A percentile compares a stretch with the other conserved stretches of the same genome.
phyloP scores from a whole-genome alignment of 2,329 filamentous ascomycete genomes.

The Fusarium miscanthi region DNA sequence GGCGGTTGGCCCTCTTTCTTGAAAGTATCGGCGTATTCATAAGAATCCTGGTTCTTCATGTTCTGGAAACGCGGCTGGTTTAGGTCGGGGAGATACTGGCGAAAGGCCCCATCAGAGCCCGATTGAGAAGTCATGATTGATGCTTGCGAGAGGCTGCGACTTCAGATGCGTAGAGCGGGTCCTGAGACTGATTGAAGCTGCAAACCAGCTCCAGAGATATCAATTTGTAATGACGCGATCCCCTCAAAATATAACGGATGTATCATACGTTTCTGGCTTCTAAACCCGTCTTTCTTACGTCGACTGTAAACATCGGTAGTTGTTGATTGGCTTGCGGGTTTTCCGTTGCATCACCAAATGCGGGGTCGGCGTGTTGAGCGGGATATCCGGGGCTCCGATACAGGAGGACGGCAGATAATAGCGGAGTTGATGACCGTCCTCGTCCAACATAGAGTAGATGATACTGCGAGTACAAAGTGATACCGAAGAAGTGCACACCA shows the following conservation, averaged over 20 bases:
- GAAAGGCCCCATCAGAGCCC: neutral
- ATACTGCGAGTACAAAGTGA: neutral
- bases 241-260: neutral
- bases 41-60: conserved; percentile 71
- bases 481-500: accelerated
- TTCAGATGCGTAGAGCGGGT: too few relatives aligned
- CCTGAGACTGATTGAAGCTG: too few relatives aligned
- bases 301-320: neutral
- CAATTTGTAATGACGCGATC: neutral
- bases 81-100: conserved; percentile 7
- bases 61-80: neutral
- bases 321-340: neutral
- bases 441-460: neutral
- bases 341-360: neutral
- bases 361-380: neutral
- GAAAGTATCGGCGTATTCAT: conserved; percentile 71
- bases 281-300: neutral
- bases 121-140: neutral
- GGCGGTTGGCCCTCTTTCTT: conserved; percentile 69
- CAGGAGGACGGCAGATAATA: neutral
- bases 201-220: too few relatives aligned
- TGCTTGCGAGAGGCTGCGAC: too few relatives aligned
- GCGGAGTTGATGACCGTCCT: neutral
- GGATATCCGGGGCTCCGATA: conserved; percentile 18
- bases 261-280: neutral